Conservation (phyloP, 345 rosid species). For the Microcos paniculata region DNA sequence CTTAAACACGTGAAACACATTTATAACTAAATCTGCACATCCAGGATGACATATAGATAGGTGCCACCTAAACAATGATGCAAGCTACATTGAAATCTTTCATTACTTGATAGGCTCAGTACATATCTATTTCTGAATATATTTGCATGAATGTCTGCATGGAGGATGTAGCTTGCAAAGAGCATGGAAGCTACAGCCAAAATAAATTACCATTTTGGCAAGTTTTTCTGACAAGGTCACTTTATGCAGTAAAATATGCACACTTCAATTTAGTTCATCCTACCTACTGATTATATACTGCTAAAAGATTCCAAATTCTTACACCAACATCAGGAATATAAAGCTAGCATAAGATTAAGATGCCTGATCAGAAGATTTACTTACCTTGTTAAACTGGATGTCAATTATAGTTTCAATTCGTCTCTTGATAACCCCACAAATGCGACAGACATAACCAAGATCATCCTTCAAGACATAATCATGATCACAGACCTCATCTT, state of each 20-base stretch:
- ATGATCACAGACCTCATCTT: slow-evolving; percentile 74
- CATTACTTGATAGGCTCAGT: background rate
- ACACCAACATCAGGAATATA: background rate
- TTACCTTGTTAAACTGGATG: slow-evolving; percentile 74
- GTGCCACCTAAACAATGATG: background rate
- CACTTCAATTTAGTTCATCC: background rate
- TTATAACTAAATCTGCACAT: background rate
- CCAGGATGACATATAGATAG: background rate
- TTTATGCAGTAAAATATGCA: background rate
- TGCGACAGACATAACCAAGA: slow-evolving; percentile 89
- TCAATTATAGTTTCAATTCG: slow-evolving; percentile 80
- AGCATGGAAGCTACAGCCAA: background rate
- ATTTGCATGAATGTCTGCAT: background rate
- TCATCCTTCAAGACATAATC: slow-evolving; percentile 82
- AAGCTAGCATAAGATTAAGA: background rate
- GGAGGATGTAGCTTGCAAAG: background rate
- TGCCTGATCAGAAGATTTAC: background rate
- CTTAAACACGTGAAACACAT: background rate
- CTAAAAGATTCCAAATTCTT: background rate
- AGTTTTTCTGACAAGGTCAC: background rate
- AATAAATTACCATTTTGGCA: background rate
- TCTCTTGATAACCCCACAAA: slow-evolving; percentile 73
- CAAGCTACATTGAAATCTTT: background rate
- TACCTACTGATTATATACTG: background rate
- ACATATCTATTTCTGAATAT: background rate